Evolutionary conservation across 768 basidiomycete species (phyloP), one percentile per base, ranked within the genome.

Genomic region (Lentinus tigrinus): DNA sequence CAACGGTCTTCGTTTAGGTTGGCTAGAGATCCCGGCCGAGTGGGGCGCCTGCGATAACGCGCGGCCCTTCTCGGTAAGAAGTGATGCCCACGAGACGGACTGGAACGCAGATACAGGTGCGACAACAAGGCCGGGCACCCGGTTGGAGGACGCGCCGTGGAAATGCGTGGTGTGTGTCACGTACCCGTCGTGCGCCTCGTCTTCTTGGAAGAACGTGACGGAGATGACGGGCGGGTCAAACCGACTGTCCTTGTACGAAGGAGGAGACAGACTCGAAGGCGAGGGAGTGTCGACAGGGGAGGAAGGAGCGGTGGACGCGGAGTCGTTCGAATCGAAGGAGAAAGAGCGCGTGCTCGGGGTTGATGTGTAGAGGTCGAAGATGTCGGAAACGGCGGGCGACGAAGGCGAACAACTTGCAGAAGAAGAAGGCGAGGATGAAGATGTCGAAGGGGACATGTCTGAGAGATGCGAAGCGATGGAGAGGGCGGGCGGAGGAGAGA

Each of bases 141-240:
- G 31, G 36, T 6, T 3, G 13, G 27, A 11, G 3, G 40, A 43
- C 11, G 28, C 28, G n/a, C 26, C 27, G 16, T 36, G 36, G 23
- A 31, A 39, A n/a, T 51, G 57, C 16, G 51, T 51, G 21, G 44
- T 50, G 27, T 53, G 31, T 31, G 31, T 31, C 31, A 16, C 21
- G 16, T 26, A 14, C 31, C 26, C 38, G 36, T 52, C n/a, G 4
- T 42, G 36, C n/a, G 34, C 28, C 42, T 43, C 54, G 26, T 28
- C 9, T 24, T 61, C 54, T 21, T 61, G 19, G 40, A 36, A 57
- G 55, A 56, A 61, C 17, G 60, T 61, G 34, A 61, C 60, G n/a
- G 55, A 57, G 36, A 61, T 61, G 26, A 54, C 34, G 9, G 60
- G 60, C 2, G 43, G 54, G 11, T 55, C 48, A 17, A 47, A 36